Percentiles rank a stretch among this genome's conserved stretches.
Conservation (phyloP, 352 stramenopile species). For the Pseudoperonospora humuli region DNA sequence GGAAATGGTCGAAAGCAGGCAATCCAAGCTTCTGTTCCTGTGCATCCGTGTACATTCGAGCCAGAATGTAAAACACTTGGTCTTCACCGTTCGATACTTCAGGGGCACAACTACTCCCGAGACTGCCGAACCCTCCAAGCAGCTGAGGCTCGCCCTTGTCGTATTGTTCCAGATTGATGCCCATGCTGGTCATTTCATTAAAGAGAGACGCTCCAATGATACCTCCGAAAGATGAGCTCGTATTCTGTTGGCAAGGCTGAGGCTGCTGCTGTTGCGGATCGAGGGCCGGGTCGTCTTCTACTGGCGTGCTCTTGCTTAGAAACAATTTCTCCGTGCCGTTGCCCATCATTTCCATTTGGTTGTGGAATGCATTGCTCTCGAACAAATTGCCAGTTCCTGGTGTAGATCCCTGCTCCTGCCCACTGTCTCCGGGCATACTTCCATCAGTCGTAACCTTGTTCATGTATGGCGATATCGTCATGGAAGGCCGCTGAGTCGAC, state of each 20-base stretch:
- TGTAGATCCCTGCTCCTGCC: slow-evolving; percentile 20
- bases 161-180: slow-evolving; percentile 54
- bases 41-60: slow-evolving; percentile 65
- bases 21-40: slow-evolving; percentile 65
- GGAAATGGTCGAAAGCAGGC: slow-evolving; percentile 76
- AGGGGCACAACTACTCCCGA: slow-evolving; percentile 6
- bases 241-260: slow-evolving; percentile 15
- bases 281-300: slow-evolving; percentile 28
- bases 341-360: slow-evolving; percentile 52
- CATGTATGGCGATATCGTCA: slow-evolving; percentile 70
- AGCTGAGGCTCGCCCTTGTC: slow-evolving; percentile 35
- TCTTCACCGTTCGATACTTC: slow-evolving; percentile 42
- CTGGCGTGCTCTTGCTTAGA: slow-evolving; percentile 24
- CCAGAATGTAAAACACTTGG: slow-evolving; percentile 77
- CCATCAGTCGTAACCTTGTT: slow-evolving; percentile 48
- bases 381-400: slow-evolving; percentile 46
- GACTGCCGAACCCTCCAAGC: slow-evolving; percentile 36
- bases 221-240: slow-evolving; percentile 9
- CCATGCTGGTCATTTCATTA: slow-evolving; percentile 74
- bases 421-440: background rate
- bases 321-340: slow-evolving; percentile 30
- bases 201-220: slow-evolving; percentile 47
- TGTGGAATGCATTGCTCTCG: slow-evolving; percentile 63
- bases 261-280: slow-evolving; percentile 14
- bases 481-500: slow-evolving; percentile 33